Base-by-base conservation (phyloP, 192 early-diverging fungal species). In the Podila epicladia region DNA sequence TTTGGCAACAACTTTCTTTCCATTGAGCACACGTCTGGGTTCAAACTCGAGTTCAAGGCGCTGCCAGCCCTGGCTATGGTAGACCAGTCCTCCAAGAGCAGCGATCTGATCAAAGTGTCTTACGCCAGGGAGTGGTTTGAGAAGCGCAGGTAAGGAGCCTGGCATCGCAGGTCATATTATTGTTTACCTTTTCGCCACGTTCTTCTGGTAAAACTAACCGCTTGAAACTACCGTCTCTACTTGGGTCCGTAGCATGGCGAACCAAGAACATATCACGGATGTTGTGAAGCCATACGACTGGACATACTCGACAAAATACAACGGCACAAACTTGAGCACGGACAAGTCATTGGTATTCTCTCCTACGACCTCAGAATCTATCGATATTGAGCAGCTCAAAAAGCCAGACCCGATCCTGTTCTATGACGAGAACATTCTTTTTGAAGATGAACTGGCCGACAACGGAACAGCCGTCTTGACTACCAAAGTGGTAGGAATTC, bases 231-330 rank as follows among this genome's bases (percentile, higher is more conserved):
- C 9, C 11, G 9, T 41, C 9, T 0, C 49, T 58, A 3, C 50
- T 19, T 35, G 50, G 59, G 58, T 51, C 9, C 37, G 66, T 62
- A 89, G 88, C 69, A 67, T 82, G 32, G 80, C 65, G 32, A 88
- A 87, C 59, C 86, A 86, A 63, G 74, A 90, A 82, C 84, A 94
- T 72, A 89, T 95, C 68, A 94, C 91, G 50, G 90, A 95, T 72
- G 90, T 94, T n/a, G 84, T 94, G 62, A 96, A 94, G 67, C 96
- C 97, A 13, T 99, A 97, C 66, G 97, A 99, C 82, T 99, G 98
- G 98, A 99, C 97, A 0, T 97, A 95, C 67, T 87, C 94, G 5
- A 97, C 97, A 31, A 82, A 85, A 19, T 97, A 97, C 86, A 82
- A 77, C 28, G 96, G 96, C 20, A 89, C 93, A 5, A 68, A 58